These are phyloP conservation scores for Fraxinus baroniana DNA, from an alignment of 305 asterid species.

Conservation along the genomic window DNA sequence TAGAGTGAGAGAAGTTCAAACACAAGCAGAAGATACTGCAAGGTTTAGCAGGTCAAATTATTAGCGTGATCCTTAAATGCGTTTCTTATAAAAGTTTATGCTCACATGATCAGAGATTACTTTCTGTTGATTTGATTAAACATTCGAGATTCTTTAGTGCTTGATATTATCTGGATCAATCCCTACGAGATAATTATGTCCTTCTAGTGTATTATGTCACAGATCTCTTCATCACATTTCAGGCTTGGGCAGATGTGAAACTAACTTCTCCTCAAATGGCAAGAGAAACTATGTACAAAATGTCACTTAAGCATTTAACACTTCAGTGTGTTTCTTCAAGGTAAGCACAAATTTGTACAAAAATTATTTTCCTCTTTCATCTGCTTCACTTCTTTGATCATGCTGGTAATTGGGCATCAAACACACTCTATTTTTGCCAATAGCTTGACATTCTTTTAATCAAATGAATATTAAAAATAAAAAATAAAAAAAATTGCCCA, in stretches of 20 bases:
- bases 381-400: constrained; percentile 1
- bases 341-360: constrained; percentile 31
- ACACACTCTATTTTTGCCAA: not conserved
- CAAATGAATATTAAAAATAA: constrained; percentile 1
- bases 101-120: not conserved
- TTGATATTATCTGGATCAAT: not conserved
- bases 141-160: not conserved
- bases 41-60: constrained; percentile 3
- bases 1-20: not conserved
- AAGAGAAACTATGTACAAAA: constrained; percentile 79
- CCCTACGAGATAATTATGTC: not conserved
- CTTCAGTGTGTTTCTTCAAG: constrained; percentile 68
- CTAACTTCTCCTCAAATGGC: constrained; percentile 95
- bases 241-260: constrained; percentile 94
- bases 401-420: constrained; percentile 1
- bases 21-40: not conserved
- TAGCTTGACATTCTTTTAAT: not conserved
- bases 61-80: constrained; percentile 8
- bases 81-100: not conserved
- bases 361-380: not conserved
- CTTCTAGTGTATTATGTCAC: not conserved
- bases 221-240: constrained; percentile 25
- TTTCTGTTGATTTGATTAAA: not conserved
- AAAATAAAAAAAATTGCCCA: not conserved
- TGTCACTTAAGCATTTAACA: constrained; percentile 62